These are phyloP conservation scores for Otatea glauca DNA, from an alignment of 176 grass and related monocot species.

Conservation along the genomic window DNA sequence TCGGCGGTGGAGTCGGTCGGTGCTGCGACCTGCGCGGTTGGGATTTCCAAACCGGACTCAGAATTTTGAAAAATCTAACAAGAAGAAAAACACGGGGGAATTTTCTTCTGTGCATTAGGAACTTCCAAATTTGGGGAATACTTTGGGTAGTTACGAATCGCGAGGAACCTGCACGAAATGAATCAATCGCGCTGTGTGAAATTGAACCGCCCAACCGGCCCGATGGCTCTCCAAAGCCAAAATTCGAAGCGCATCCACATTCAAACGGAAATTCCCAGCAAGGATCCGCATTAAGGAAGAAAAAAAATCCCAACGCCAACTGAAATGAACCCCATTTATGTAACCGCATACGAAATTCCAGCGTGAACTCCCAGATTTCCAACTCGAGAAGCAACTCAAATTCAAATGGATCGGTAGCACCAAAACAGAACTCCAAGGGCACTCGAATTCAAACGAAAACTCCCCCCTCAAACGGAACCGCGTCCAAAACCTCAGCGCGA, in stretches of 20 bases:
- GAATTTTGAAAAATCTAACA: background rate
- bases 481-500: background rate
- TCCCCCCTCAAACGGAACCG: too few relatives aligned
- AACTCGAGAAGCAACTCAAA: background rate
- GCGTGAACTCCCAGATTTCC: too few relatives aligned
- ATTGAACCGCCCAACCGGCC: background rate
- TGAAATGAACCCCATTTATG: background rate
- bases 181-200: background rate
- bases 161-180: background rate
- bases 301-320: too few relatives aligned
- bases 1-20: conserved; percentile 2
- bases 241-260: background rate
- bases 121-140: background rate
- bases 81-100: too few relatives aligned
- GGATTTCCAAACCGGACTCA: background rate
- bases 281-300: too few relatives aligned
- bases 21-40: conserved; percentile 20
- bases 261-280: background rate
- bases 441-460: background rate
- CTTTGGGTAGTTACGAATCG: background rate
- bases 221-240: background rate
- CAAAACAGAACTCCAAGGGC: too few relatives aligned
- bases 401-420: background rate
- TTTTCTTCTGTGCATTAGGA: background rate
- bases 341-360: background rate